Evolutionary conservation across 2,329 filamentous ascomycete genomes (phyloP).

Genomic region (Penicillium sp.): DNA sequence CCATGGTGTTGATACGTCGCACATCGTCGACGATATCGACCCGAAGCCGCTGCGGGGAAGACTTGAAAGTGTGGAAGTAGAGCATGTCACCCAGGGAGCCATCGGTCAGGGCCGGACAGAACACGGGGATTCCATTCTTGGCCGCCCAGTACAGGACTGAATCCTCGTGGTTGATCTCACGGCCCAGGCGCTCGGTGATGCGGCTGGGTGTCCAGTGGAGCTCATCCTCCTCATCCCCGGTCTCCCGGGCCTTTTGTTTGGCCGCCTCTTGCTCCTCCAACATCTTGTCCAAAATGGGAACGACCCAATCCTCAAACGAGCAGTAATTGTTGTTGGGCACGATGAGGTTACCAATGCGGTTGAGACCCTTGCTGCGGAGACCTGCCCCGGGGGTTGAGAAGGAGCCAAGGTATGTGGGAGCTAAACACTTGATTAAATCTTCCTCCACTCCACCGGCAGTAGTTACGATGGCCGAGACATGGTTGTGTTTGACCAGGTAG

Average conservation of each 20-base stretch:
- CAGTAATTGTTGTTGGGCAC: slow-evolving; percentile 98
- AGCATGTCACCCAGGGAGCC: slow-evolving; percentile 97
- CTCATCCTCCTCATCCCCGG: slow-evolving; percentile 58
- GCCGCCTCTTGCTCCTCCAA: slow-evolving; percentile 87
- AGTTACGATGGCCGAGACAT: slow-evolving; percentile 90
- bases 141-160: slow-evolving; percentile 98
- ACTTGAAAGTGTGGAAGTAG: slow-evolving; percentile 95
- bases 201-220: slow-evolving; percentile 93
- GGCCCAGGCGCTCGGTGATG: slow-evolving; percentile 83
- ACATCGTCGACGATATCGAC: slow-evolving; percentile 96
- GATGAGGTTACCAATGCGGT: slow-evolving; percentile 92
- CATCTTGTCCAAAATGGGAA: slow-evolving; percentile 94
- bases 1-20: slow-evolving; percentile 85
- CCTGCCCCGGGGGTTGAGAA: slow-evolving; percentile 77
- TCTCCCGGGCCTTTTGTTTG: slow-evolving; percentile 54
- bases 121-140: slow-evolving; percentile 95
- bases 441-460: slow-evolving; percentile 95
- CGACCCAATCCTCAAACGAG: slow-evolving; percentile 94
- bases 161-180: slow-evolving; percentile 88
- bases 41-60: slow-evolving; percentile 76
- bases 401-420: slow-evolving; percentile 85
- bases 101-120: slow-evolving; percentile 94
- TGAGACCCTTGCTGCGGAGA: slow-evolving; percentile 82
- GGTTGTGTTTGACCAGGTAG: slow-evolving; percentile 88
- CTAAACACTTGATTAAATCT: slow-evolving; percentile 97